These are phyloP conservation scores for Tulasnella sp. DNA, from an alignment of 768 basidiomycete genomes.

Conservation along the genomic window DNA sequence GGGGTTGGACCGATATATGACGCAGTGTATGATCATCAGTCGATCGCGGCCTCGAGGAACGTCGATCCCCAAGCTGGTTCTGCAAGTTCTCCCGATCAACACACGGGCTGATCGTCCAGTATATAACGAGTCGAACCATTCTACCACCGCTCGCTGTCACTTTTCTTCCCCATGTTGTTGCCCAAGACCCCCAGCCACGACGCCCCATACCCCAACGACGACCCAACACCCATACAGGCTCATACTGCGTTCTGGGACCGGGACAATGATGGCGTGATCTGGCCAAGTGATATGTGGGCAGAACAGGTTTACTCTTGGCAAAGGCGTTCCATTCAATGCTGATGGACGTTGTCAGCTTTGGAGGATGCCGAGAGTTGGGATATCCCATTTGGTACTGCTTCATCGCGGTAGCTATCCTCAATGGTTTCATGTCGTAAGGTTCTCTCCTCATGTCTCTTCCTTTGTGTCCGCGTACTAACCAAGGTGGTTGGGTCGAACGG, in stretches of 20 bases:
- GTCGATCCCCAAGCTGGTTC: too few species aligned
- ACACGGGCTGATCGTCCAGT: too few species aligned
- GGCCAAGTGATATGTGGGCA: slow-evolving; percentile 8
- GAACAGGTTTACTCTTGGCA: not conserved
- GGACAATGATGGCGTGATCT: slow-evolving; percentile 11
- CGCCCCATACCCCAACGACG: not conserved
- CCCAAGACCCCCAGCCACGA: not conserved
- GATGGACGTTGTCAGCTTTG: not conserved
- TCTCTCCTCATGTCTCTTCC: too few species aligned
- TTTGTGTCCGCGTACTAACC: too few species aligned
- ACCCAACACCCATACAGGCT: not conserved
- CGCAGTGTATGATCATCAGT: too few species aligned
- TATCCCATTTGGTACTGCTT: not conserved
- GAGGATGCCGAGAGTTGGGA: not conserved
- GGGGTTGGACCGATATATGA: too few species aligned
- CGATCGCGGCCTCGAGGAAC: too few species aligned
- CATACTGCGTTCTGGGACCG: slow-evolving; percentile 4
- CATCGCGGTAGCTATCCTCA: not conserved
- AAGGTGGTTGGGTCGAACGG: too few species aligned
- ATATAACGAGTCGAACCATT: too few species aligned
- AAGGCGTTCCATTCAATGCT: not conserved
- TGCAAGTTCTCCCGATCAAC: too few species aligned
- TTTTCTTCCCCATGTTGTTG: too few species aligned
- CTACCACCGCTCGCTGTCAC: too few species aligned
- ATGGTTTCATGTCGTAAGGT: slow-evolving; percentile 1